A percentile compares a stretch with the other conserved stretches of the same genome.
Evolutionary conservation across 371 early-diverging fungal species (phyloP).

Genomic region (Haplosporangium sp.): DNA sequence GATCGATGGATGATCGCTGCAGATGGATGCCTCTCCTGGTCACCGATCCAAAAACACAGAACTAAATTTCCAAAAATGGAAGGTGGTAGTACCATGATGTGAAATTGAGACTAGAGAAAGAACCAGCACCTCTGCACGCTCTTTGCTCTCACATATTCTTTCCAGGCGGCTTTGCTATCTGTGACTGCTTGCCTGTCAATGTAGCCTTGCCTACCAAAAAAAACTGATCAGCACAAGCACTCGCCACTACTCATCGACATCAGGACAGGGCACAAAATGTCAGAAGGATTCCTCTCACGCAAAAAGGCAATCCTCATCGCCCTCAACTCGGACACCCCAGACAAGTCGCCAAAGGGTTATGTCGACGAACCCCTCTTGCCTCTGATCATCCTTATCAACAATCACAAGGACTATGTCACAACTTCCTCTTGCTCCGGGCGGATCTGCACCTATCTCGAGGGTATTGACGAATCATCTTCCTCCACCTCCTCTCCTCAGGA

Average conservation of each 20-base stretch:
- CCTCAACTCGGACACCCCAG: slow-evolving; percentile 64
- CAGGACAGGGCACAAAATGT: too few relatives aligned
- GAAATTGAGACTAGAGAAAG: slow-evolving; percentile 43
- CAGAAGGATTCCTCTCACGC: slow-evolving; percentile 44
- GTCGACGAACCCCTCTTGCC: slow-evolving; percentile 71
- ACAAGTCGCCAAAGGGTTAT: slow-evolving; percentile 74
- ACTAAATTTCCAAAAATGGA: slow-evolving; percentile 16
- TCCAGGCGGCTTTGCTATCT: slow-evolving; percentile 12
- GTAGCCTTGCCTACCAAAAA: background rate
- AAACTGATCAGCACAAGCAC: too few relatives aligned
- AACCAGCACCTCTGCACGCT: slow-evolving; percentile 13
- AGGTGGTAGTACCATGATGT: slow-evolving; percentile 35
- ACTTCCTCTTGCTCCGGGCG: slow-evolving; percentile 73
- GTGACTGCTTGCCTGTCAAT: background rate
- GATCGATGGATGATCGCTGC: slow-evolving; percentile 12
- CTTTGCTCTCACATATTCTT: background rate
- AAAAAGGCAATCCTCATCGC: slow-evolving; percentile 63
- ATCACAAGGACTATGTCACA: slow-evolving; percentile 67
- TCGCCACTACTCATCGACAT: too few relatives aligned
- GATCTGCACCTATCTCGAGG: slow-evolving; percentile 67
- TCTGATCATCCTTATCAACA: slow-evolving; percentile 63
- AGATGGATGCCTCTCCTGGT: slow-evolving; percentile 2
- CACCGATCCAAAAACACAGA: background rate
- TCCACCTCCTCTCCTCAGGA: slow-evolving; percentile 8
- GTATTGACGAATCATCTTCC: slow-evolving; percentile 30